A percentile compares a stretch with the other conserved stretches of the same genome.
Evolutionary conservation across 495 filamentous ascomycete genomes (phyloP).

Genomic region (Penicillium cataractarum): DNA sequence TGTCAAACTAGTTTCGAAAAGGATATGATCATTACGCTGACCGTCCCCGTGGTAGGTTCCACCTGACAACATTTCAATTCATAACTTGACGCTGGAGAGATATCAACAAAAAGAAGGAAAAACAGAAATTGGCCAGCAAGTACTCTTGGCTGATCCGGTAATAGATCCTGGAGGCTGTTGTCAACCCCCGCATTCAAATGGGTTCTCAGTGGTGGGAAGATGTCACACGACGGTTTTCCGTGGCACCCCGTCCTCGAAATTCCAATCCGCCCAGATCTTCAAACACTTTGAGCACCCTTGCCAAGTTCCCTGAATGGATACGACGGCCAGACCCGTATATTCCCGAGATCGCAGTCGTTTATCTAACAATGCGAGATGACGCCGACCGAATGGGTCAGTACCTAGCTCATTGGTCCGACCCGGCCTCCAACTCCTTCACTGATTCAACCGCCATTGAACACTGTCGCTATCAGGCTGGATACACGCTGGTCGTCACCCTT

Average conservation of each 20-base stretch:
- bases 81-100: too few species aligned
- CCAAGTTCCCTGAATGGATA: conserved; percentile 26
- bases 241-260: background rate
- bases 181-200: conserved; percentile 35
- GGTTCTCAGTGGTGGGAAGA: conserved; percentile 24
- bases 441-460: conserved; percentile 9
- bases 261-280: conserved; percentile 8
- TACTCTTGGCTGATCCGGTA: background rate
- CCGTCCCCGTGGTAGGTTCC: conserved; percentile 39
- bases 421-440: background rate
- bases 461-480: conserved; percentile 29
- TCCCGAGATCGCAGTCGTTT: conserved; percentile 26
- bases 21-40: conserved; percentile 35
- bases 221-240: background rate
- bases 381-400: conserved; percentile 13
- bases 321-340: conserved; percentile 22
- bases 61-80: background rate
- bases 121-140: too few species aligned
- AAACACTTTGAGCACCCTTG: conserved; percentile 21
- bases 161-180: conserved; percentile 41
- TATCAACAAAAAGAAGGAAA: too few species aligned
- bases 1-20: conserved; percentile 32
- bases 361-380: conserved; percentile 22
- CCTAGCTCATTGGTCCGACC: conserved; percentile 7
- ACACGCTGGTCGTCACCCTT: conserved; percentile 26